Evolutionary conservation across 2,329 filamentous ascomycete species (phyloP).

Genomic region (Monilinia aucupariae): DNA sequence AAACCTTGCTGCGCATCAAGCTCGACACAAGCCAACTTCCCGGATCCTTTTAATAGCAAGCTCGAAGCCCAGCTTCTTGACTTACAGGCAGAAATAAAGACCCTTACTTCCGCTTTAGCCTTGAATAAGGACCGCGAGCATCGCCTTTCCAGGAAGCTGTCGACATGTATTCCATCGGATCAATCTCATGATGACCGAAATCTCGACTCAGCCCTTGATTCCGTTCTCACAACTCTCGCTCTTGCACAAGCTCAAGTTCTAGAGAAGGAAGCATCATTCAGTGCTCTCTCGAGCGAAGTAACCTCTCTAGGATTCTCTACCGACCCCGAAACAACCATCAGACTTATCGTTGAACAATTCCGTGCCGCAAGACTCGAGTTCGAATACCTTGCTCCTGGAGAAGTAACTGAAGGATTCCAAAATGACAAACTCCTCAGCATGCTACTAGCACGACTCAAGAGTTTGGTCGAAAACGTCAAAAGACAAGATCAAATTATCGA

Average conservation of each 20-base stretch:
- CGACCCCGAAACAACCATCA: conserved; percentile 35
- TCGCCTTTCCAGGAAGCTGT: conserved; percentile 31
- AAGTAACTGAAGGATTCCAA: conserved; percentile 46
- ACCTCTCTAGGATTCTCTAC: conserved; percentile 49
- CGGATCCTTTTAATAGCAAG: conserved; percentile 27
- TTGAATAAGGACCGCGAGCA: conserved; percentile 29
- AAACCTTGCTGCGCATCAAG: conserved; percentile 20
- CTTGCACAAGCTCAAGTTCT: conserved; percentile 31
- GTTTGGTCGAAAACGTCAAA: conserved; percentile 42
- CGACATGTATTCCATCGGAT: conserved; percentile 27
- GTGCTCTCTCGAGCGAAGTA: conserved; percentile 45
- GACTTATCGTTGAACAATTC: conserved; percentile 45
- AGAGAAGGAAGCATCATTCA: conserved; percentile 43
- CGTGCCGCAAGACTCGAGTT: conserved; percentile 54
- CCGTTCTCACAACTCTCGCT: conserved; percentile 33
- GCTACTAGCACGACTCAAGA: conserved; percentile 46
- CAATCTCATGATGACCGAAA: conserved; percentile 27
- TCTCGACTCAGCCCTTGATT: conserved; percentile 33
- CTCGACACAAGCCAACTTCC: conserved; percentile 25
- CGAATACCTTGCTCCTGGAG: conserved; percentile 56
- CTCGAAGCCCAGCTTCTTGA: conserved; percentile 28
- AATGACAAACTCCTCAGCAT: conserved; percentile 51
- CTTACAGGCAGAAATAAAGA: conserved; percentile 28
- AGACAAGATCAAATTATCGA: conserved; percentile 52
- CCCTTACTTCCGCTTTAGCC: conserved; percentile 27